Base-by-base conservation (phyloP, 1,284 basidiomycete species). In the Marasmius sp. region DNA sequence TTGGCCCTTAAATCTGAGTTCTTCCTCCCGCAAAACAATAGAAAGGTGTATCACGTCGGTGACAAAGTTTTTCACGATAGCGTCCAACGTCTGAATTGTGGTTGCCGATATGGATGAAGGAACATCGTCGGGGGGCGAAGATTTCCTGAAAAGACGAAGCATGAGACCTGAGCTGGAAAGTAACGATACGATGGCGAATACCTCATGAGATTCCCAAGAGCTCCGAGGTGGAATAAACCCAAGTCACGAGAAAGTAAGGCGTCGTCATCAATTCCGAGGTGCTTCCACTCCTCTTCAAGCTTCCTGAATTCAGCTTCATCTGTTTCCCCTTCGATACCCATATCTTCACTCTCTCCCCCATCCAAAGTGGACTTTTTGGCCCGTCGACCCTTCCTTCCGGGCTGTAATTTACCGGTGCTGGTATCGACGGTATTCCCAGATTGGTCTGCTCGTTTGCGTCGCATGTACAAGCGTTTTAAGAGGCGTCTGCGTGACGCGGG, bases 401-500 rank as follows among this genome's bases (percentile, higher is more conserved):
- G 80, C 51, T 80, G 81, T 60, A 87, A 71, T 58, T 72, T 77
- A 5, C 66, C 62, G 3, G 71, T 61, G 22, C 71, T 71, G n/a
- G 73, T 66, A 37, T 76, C 72, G 2, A 70, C 68, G 12, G 68
- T 68, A 18, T 60, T 68, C 18, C 85, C 85, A 2, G 67, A 67
- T 34, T 73, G 69, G 43, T 79, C 74, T 14, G 89, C 89, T 45
- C 90, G 82, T 69, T 85, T 88, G 47, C 83, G 82, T 10, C 90
- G 85, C 89, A 91, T 91, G 68, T 89, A 83, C 6, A 92, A 73
- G 38, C 88, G 79, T 63, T 91, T 91, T 63, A 76, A 74, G 38
- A 85, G 66, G 39, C 83, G 85, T 48, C 85, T 81, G 16, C 85
- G 85, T 4, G 84, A 80, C 2, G 68, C 70, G 4, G 87, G 86